Evolutionary conservation across 768 basidiomycete species (phyloP), one percentile per base, ranked within the genome.

Genomic region (Chalciporus piperatus): DNA sequence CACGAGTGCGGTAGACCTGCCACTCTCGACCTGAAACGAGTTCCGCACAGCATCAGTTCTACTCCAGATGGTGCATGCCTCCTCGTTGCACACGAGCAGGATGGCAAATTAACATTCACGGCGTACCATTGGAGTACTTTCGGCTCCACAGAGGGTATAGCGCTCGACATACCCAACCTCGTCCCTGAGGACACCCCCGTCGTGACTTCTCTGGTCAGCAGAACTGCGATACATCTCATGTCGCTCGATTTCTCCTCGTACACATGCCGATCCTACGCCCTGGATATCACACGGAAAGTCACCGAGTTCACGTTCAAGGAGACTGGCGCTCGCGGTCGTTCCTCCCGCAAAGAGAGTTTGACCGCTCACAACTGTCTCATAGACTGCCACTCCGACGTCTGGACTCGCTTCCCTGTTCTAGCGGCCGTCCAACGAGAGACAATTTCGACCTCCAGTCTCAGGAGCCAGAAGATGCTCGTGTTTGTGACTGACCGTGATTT

Each of bases 361-460:
- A 72, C 72, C 2, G 56, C 62, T 7, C 74, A 82, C 52, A 85
- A 82, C 47, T 75, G 68, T 40, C 65, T 84, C 11, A 65, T 84
- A 16, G 78, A 81, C 54, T 82, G 80, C 48, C 74, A 80, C 46
- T 62, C 73, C 0, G 80, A 82, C 13, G 77, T 82, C 19, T 84
- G 82, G 82, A 80, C 74, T 5, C 76, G 82, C 10, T 84, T 82
- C 59, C 82, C 82, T 0, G 82, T 84, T 3, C 55, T 79, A 2
- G 70, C 82, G 2, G 80, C 82, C 0, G 71, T 84, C 16, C 70
- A 72, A 32, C 72, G 78, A 8, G 70, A 74, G 27, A 77, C 76
- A 0, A 69, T 76, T 37, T 64, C 69, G 0, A 67, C 70, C 0
- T 70, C 70, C 4, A 62, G 60, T 19, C 58, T 66, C 9, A 64